A percentile compares a stretch with the other conserved stretches of the same genome.
These are phyloP conservation scores for Coleophoma cylindrospora DNA, from an alignment of 2,329 filamentous ascomycete species.

Conservation along the genomic window DNA sequence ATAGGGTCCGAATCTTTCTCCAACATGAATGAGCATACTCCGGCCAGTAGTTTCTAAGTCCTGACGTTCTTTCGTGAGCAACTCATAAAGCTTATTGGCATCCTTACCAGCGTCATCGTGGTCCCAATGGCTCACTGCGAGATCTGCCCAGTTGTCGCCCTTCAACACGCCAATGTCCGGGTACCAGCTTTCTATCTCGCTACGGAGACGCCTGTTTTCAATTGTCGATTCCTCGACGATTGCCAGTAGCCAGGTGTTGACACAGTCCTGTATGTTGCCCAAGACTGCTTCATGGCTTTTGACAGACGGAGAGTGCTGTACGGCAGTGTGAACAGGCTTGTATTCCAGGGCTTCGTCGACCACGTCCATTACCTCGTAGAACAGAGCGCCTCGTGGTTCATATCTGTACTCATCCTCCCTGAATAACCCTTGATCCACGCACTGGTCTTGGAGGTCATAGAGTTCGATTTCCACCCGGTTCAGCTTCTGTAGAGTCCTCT, in stretches of 20 bases:
- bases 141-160: constrained; percentile 12
- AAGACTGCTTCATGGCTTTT: constrained; percentile 2
- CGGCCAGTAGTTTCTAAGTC: too few relatives aligned
- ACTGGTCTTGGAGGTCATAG: constrained; percentile 11
- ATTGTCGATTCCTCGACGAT: constrained; percentile 15
- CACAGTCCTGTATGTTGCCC: constrained; percentile 13
- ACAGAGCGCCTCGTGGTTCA: constrained; percentile 12
- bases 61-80: background rate
- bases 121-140: constrained; percentile 13
- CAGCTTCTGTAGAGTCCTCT: constrained; percentile 9
- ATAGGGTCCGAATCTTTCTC: too few relatives aligned
- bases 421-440: constrained; percentile 14
- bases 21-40: too few relatives aligned
- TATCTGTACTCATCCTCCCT: constrained; percentile 12
- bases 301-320: background rate
- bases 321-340: constrained; percentile 12
- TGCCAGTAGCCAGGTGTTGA: constrained; percentile 17
- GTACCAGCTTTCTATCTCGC: constrained; percentile 9
- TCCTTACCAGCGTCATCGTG: constrained; percentile 9
- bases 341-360: constrained; percentile 13
- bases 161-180: constrained; percentile 1
- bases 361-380: constrained; percentile 16
- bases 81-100: constrained; percentile 1
- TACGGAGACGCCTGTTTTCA: constrained; percentile 8
- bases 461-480: constrained; percentile 12